Base-by-base conservation (phyloP, 192 early-diverging fungal species). In the Backusella australiensis region DNA sequence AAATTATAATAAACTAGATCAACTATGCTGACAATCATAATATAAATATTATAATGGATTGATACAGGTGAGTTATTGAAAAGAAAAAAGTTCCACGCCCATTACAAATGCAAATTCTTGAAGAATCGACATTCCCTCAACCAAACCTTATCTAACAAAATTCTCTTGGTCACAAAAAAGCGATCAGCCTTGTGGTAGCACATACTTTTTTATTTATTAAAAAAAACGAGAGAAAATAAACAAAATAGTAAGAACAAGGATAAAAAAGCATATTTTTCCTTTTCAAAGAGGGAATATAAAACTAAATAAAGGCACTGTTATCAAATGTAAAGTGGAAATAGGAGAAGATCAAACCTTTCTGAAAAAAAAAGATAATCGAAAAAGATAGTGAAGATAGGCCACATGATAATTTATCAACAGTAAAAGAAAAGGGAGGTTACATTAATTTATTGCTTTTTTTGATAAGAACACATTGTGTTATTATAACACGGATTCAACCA, bases 401-500 rank as follows among this genome's bases (percentile, higher is more conserved):
- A 63, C 56, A 63, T 63, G 56, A 63, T 63, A 26, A 63, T 29
- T 39, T 29, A 63, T 59, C 53, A 59, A 26, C 17, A 11, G 23
- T 59, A 59, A 52, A 52, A 49, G 53, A 23, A 1, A 59, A 59
- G 21, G 23, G 53, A 26, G 26, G 56, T 63, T 26, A 63, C 56
- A 63, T 63, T 63, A 63, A 63, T 63, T 63, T 63, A 63, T 63
- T 63, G 46, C 42, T 56, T 11, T 56, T 56, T 52, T 56, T 29
- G 56, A 63, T 63, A 63, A 63, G 56, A 63, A n/a, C 23, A 63
- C 56, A 29, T 29, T 12, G 23, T 63, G 56, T 63, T 26, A 63
- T 63, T 26, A 63, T 63, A n/a, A 2, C 12, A 29, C 23, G 23
- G 12, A 56, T 56, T 23, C 19, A 23, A 26, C 9, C 49, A 15